Percentiles rank a stretch among this genome's conserved stretches.
phyloP scores from a whole-genome alignment of 1,284 basidiomycete species.

The Sporisorium sorghi region DNA sequence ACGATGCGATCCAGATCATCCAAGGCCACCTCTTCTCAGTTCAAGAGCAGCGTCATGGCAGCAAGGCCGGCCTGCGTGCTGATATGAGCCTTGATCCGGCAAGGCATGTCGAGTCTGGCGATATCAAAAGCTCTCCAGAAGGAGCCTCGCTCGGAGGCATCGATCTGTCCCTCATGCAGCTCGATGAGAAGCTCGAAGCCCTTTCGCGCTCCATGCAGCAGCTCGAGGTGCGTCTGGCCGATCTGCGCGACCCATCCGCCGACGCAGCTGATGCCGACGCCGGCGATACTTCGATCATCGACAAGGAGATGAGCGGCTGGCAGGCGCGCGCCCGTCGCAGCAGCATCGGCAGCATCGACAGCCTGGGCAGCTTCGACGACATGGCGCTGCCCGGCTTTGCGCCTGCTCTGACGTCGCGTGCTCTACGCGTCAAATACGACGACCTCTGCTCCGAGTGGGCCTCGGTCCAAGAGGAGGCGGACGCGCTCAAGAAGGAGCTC shows the following conservation, averaged over 20 bases:
- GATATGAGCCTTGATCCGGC: not conserved
- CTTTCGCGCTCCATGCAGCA: conserved; percentile 70
- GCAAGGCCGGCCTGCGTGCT: not conserved
- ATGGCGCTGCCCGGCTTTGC: conserved; percentile 38
- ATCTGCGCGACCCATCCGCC: conserved; percentile 8
- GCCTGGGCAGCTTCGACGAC: conserved; percentile 47
- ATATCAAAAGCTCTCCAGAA: conserved; percentile 4
- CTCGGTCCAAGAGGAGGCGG: conserved; percentile 81
- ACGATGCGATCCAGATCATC: conserved; percentile 38
- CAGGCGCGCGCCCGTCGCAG: conserved; percentile 20
- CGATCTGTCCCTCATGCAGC: conserved; percentile 80
- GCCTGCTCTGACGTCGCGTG: conserved; percentile 23
- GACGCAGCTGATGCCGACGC: conserved; percentile 6
- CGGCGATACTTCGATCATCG: conserved; percentile 42
- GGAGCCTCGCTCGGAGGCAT: conserved; percentile 72
- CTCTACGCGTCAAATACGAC: conserved; percentile 34
- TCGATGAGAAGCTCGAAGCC: conserved; percentile 82
- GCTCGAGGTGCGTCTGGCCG: conserved; percentile 40
- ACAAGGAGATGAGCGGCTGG: conserved; percentile 34
- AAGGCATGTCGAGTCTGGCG: not conserved
- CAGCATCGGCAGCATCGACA: conserved; percentile 42
- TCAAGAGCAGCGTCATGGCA: conserved; percentile 54
- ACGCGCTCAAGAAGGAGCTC: conserved; percentile 84
- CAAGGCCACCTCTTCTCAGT: conserved; percentile 54
- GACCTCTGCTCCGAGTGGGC: conserved; percentile 77